Conservation (phyloP, 768 basidiomycete species). For the Amanita rubescens region DNA sequence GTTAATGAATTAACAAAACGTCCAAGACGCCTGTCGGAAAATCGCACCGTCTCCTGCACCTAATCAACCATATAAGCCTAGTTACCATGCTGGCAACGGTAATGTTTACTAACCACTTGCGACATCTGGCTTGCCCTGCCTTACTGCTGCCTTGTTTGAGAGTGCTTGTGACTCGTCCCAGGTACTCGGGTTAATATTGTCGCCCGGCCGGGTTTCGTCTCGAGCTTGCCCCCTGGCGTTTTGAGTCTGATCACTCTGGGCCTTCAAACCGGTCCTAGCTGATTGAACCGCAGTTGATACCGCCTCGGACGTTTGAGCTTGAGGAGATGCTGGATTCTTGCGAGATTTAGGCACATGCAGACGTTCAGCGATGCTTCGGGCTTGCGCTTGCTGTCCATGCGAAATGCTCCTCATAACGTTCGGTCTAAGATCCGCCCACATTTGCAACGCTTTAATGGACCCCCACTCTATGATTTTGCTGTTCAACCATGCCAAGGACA, state of each 20-base stretch:
- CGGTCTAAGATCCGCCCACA: slow-evolving; percentile 82
- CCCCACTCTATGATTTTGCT: slow-evolving; percentile 99
- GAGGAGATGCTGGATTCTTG: slow-evolving; percentile 21
- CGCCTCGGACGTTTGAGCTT: slow-evolving; percentile 1
- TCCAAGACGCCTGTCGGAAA: not conserved
- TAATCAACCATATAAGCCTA: slow-evolving; percentile 2
- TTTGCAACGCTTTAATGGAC: slow-evolving; percentile 88
- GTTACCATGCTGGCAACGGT: not conserved
- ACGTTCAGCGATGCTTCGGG: slow-evolving; percentile 38
- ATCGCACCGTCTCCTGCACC: slow-evolving; percentile 4
- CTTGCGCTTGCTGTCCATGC: slow-evolving; percentile 33
- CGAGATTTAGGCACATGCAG: slow-evolving; percentile 35
- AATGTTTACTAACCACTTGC: slow-evolving; percentile 2
- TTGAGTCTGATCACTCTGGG: not conserved
- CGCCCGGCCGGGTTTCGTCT: not conserved
- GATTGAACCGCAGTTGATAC: not conserved
- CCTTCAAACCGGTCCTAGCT: not conserved
- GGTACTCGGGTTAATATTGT: not conserved
- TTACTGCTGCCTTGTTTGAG: not conserved
- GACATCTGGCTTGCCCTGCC: not conserved
- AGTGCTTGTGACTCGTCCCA: not conserved
- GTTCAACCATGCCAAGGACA: slow-evolving; percentile 91
- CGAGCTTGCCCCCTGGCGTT: not conserved
- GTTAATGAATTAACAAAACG: not conserved
- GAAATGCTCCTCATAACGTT: slow-evolving; percentile 36